Evolutionary conservation across 225 moss, liverwort and hornwort species (phyloP).

Genomic region (Climacium dendroides): DNA sequence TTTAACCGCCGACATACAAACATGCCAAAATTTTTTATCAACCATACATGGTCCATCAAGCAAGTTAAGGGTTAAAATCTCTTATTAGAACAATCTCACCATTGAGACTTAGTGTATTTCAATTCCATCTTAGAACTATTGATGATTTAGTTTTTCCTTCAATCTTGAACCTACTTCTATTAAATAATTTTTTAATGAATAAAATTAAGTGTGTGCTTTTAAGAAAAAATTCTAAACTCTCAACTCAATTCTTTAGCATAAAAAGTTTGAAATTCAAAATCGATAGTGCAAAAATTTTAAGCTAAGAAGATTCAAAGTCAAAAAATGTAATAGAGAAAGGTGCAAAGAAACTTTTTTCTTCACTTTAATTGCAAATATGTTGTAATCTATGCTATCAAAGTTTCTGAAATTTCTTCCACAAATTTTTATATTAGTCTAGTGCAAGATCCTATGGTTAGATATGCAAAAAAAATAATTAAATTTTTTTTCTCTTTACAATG

Average conservation of each 20-base stretch:
- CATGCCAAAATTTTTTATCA: rapidly evolving
- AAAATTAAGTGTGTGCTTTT: neutral
- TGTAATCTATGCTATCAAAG: rapidly evolving
- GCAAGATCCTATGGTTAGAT: too few species aligned
- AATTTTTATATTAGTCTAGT: too few species aligned
- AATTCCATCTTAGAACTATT: neutral
- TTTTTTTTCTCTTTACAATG: too few species aligned
- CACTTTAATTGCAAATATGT: neutral
- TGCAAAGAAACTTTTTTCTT: neutral
- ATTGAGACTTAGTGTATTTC: neutral
- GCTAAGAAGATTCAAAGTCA: neutral
- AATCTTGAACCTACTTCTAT: neutral
- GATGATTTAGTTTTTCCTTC: rapidly evolving
- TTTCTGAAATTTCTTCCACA: too few species aligned
- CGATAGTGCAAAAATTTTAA: neutral
- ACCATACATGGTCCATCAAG: neutral
- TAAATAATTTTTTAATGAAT: neutral
- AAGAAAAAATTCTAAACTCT: neutral
- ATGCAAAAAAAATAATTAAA: too few species aligned
- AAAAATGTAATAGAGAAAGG: neutral
- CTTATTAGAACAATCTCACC: too few species aligned
- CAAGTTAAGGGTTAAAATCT: too few species aligned
- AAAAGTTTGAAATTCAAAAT: neutral
- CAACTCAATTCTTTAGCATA: neutral
- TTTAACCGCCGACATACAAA: neutral